Evolutionary conservation across 75 land plant genomes (phyloP).

Genomic region (Pseudotsuga menziesii): DNA sequence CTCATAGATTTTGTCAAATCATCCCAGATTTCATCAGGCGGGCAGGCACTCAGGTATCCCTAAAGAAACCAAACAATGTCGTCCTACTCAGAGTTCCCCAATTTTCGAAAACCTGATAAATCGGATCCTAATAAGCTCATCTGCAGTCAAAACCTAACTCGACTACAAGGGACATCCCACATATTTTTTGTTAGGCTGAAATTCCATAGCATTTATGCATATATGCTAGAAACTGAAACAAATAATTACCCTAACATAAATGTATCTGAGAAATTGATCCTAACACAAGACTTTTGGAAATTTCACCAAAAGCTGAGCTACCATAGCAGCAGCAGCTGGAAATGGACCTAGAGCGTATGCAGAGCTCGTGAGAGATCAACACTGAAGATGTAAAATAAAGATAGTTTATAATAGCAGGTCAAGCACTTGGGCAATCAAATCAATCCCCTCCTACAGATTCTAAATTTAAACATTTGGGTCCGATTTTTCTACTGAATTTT

Average conservation of each 20-base stretch:
- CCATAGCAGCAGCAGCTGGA: neutral
- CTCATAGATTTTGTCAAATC: neutral
- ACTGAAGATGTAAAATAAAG: too few species aligned
- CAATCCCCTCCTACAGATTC: neutral
- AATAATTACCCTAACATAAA: neutral
- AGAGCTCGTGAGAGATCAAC: neutral
- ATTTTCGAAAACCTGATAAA: slow-evolving; percentile 2
- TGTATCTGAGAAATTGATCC: neutral
- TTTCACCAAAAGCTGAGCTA: neutral
- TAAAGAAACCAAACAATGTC: neutral
- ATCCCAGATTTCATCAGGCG: neutral
- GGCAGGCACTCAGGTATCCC: neutral
- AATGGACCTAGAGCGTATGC: neutral
- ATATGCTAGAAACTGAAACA: neutral
- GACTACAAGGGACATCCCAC: neutral
- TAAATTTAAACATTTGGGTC: neutral
- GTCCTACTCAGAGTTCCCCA: neutral
- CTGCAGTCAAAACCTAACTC: neutral
- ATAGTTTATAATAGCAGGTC: neutral
- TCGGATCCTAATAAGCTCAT: neutral
- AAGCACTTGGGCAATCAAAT: neutral
- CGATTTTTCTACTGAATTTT: neutral
- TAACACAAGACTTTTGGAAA: neutral
- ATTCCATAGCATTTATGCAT: neutral
- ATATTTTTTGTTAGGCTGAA: neutral